These are phyloP conservation scores for Camelina sativa DNA, from an alignment of 345 rosid species.

Conservation along the genomic window DNA sequence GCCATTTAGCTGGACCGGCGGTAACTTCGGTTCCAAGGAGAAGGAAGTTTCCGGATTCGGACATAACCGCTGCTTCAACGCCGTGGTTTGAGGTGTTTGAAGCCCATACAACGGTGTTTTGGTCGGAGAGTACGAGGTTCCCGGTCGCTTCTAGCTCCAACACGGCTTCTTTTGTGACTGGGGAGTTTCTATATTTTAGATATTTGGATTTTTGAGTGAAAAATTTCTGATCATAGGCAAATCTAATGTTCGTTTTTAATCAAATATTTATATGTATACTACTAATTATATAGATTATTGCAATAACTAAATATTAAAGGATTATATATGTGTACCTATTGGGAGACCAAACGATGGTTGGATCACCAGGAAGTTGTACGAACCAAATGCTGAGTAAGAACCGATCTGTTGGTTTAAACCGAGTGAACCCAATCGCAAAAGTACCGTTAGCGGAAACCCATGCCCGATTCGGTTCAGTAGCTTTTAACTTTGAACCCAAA, in stretches of 20 bases:
- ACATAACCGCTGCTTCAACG: slow-evolving; percentile 58
- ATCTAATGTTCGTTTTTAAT: neutral
- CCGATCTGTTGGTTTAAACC: slow-evolving; percentile 38
- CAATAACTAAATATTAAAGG: neutral
- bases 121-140: slow-evolving; percentile 70
- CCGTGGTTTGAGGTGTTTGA: slow-evolving; percentile 75
- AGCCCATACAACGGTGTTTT: slow-evolving; percentile 56
- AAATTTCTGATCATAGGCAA: neutral
- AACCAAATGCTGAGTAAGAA: slow-evolving; percentile 77
- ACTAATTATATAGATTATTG: neutral
- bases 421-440: slow-evolving; percentile 78
- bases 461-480: slow-evolving; percentile 44
- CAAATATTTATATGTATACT: neutral
- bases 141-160: slow-evolving; percentile 79
- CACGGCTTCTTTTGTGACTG: slow-evolving; percentile 66
- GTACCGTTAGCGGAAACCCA: slow-evolving; percentile 82
- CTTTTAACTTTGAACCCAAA: slow-evolving; percentile 67
- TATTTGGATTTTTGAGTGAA: slow-evolving; percentile 50
- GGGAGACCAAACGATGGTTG: slow-evolving; percentile 80
- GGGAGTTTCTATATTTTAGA: slow-evolving; percentile 76
- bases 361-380: slow-evolving; percentile 76
- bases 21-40: slow-evolving; percentile 49
- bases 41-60: slow-evolving; percentile 84
- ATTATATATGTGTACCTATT: slow-evolving; percentile 54
- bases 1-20: slow-evolving; percentile 58